Base-by-base conservation (phyloP, 1,284 basidiomycete species). In the Microbotryomycetes sp. region DNA sequence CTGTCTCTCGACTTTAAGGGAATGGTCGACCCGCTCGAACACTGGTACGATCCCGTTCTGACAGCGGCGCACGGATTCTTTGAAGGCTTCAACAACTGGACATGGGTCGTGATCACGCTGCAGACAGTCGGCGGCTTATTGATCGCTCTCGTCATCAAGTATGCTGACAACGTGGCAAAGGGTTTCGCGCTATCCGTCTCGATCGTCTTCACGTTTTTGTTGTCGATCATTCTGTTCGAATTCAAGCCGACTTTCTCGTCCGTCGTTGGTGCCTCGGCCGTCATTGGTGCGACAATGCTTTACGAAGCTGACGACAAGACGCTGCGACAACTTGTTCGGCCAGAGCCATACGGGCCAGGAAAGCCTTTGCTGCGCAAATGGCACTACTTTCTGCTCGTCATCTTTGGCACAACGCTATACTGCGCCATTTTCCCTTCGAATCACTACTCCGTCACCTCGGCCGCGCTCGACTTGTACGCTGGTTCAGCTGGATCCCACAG, bases 81-180 rank as follows among this genome's bases (percentile, higher is more conserved):
- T 28, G 59, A 66, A 28, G 72, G 75, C 41, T 76, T 76, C 64
- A 71, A 70, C 48, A 45, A 58, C 7, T 66, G 75, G 55, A 72
- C 71, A 0, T 76, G 73, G 74, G 65, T 70, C 27, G 75, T 75
- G 27, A 70, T 76, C 41, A 57, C 65, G 30, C 61, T 75, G n/a
- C 75, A 76, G 55, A 73, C 74, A 9, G 65, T 71, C 3, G 75
- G 75, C 31, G 75, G 75, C 9, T 64, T 76, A 5, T 63, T 74
- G 5, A 74, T 73, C 54, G 74, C 65, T 13, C 55, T 69, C 52
- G 60, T 59, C 24, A 73, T 76, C 62, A 73, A 75, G 60, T 68
- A 75, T 51, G 73, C 75, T 21, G 75, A 76, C 70, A 76, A 75
- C 58, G 72, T 76, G 52, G 68, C 74, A 28, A 76, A 76, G 57